phyloP scores from a whole-genome alignment of 441 rosid species.

The Corymbia calophylla region DNA sequence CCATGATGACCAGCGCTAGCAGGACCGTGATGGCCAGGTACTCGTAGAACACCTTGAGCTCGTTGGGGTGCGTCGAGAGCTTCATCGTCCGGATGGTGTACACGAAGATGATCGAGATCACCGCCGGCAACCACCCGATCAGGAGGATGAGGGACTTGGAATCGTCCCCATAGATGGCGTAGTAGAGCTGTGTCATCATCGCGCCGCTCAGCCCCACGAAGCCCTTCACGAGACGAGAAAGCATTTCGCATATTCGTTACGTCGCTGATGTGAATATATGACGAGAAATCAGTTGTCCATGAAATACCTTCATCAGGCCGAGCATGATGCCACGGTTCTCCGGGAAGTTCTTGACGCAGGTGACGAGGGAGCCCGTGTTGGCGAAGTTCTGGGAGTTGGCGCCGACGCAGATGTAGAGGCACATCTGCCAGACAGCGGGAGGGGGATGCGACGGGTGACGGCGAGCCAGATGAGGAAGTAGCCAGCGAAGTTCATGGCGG shows the following conservation, averaged over 20 bases:
- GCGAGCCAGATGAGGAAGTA: conserved; percentile 63
- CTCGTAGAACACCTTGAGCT: conserved; percentile 19
- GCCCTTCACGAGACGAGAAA: conserved; percentile 28
- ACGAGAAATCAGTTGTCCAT: not conserved
- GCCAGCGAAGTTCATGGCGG: conserved; percentile 44
- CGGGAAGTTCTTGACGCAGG: conserved; percentile 64
- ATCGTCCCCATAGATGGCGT: conserved; percentile 33
- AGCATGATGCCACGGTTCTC: conserved; percentile 49
- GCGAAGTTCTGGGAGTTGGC: conserved; percentile 67
- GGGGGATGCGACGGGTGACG: conserved; percentile 29
- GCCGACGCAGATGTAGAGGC: conserved; percentile 50
- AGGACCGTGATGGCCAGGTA: conserved; percentile 13
- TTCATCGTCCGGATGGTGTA: conserved; percentile 19
- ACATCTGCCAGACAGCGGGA: conserved; percentile 54
- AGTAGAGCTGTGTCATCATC: conserved; percentile 44
- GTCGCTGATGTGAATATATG: not conserved
- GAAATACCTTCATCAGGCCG: conserved; percentile 39
- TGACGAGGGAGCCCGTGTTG: conserved; percentile 52
- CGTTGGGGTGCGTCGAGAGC: conserved; percentile 10
- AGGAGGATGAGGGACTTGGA: conserved; percentile 25
- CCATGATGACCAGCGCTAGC: conserved; percentile 21
- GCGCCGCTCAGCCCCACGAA: conserved; percentile 65
- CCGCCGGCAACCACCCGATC: conserved; percentile 28
- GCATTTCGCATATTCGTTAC: not conserved
- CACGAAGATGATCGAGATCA: conserved; percentile 17